Percentiles rank a stretch among this genome's conserved stretches.
phyloP scores from a whole-genome alignment of 2,329 filamentous ascomycete species.

The Monosporascus sp. region DNA sequence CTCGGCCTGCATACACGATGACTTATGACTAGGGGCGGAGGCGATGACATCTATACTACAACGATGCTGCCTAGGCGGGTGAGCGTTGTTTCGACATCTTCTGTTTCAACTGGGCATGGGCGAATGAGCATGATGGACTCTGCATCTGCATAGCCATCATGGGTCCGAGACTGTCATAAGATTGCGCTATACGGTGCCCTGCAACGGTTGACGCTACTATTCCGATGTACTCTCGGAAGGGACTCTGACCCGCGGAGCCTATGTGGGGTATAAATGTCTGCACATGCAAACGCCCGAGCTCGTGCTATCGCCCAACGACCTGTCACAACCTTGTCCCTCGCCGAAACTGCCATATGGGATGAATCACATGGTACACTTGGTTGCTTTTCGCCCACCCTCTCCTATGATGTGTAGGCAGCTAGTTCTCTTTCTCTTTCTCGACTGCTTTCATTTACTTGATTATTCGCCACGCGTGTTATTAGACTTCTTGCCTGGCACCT shows the following conservation, averaged over 20 bases:
- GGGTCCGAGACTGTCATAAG: background rate
- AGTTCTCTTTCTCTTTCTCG: background rate
- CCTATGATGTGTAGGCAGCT: background rate
- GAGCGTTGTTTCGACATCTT: background rate
- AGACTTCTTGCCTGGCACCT: no score
- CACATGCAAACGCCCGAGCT: background rate
- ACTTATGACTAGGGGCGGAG: background rate
- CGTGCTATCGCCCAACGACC: background rate
- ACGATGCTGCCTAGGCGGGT: background rate
- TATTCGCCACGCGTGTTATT: no score
- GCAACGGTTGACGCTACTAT: background rate
- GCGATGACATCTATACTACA: background rate
- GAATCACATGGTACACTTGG: background rate
- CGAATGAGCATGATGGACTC: background rate
- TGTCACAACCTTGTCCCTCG: background rate
- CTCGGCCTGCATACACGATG: background rate
- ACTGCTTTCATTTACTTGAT: no score
- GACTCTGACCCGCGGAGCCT: background rate
- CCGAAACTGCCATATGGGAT: background rate
- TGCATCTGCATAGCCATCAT: background rate
- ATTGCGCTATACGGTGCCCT: no score
- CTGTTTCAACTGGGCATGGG: background rate
- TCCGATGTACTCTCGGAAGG: background rate
- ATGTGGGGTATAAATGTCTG: background rate
- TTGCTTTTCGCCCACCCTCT: no score